A percentile compares a stretch with the other conserved stretches of the same genome.
These are phyloP conservation scores for Neurospora tetraspora DNA, from an alignment of 495 filamentous ascomycete species.

Conservation along the genomic window DNA sequence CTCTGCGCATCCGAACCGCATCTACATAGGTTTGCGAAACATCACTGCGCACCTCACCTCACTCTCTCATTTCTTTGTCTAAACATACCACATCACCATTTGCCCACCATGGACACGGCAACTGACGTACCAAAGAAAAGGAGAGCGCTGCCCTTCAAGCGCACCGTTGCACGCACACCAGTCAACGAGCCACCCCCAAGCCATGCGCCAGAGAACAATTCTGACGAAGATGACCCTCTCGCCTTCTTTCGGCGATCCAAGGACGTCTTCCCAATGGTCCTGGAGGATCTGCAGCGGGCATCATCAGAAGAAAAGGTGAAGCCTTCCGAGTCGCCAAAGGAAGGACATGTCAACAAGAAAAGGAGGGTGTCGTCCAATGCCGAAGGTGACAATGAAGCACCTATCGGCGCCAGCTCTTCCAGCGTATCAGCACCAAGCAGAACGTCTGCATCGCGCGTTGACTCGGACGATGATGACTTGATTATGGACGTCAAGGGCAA, in stretches of 20 bases:
- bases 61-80: not conserved
- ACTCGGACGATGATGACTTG: conserved; percentile 13
- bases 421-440: not conserved
- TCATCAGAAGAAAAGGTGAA: conserved; percentile 23
- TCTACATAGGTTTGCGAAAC: not conserved
- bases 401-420: not conserved
- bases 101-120: conserved; percentile 1
- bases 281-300: conserved; percentile 43
- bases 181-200: conserved; percentile 9
- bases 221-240: conserved; percentile 31
- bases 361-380: conserved; percentile 8
- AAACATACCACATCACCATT: conserved; percentile 2
- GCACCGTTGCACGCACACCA: conserved; percentile 38
- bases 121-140: conserved; percentile 27
- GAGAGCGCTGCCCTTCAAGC: conserved; percentile 58
- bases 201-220: conserved; percentile 5
- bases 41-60: not conserved
- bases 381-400: conserved; percentile 24
- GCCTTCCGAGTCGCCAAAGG: not conserved
- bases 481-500: conserved; percentile 24
- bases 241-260: conserved; percentile 60
- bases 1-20: not conserved
- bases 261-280: conserved; percentile 49
- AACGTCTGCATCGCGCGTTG: not conserved
- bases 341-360: conserved; percentile 6